Percentiles rank a stretch among this genome's conserved stretches.
These are phyloP conservation scores for Exophiala dermatitidis DNA, from an alignment of 2,329 filamentous ascomycete genomes.

Conservation along the genomic window DNA sequence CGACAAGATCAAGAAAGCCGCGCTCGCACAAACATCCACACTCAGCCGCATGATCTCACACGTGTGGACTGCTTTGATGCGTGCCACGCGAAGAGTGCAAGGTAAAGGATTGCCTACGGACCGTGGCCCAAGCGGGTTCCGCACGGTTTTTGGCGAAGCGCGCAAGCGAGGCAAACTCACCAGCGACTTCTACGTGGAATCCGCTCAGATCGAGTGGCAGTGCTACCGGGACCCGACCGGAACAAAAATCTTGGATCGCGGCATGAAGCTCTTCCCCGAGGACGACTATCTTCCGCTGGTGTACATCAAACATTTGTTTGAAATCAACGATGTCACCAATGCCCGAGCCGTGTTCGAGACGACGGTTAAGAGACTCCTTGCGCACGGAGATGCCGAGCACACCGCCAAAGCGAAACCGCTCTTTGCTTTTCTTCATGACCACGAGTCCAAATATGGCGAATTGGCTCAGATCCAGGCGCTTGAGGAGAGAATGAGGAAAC, in stretches of 20 bases:
- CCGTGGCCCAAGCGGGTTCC: slow-evolving; percentile 57
- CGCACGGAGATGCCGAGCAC: slow-evolving; percentile 59
- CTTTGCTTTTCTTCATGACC: slow-evolving; percentile 88
- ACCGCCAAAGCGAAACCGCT: slow-evolving; percentile 71
- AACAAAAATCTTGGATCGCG: slow-evolving; percentile 91
- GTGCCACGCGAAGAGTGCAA: slow-evolving; percentile 88
- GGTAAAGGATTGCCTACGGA: slow-evolving; percentile 69
- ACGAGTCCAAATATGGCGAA: slow-evolving; percentile 91
- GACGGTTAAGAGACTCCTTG: slow-evolving; percentile 71
- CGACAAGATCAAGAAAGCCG: slow-evolving; percentile 55
- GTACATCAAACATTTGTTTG: slow-evolving; percentile 90
- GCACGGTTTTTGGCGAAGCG: slow-evolving; percentile 83
- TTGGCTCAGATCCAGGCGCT: slow-evolving; percentile 82
- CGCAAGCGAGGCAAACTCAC: slow-evolving; percentile 79
- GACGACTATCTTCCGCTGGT: slow-evolving; percentile 91
- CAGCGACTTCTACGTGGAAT: slow-evolving; percentile 90
- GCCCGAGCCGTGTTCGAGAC: slow-evolving; percentile 94
- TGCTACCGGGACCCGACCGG: slow-evolving; percentile 92
- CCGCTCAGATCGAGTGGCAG: slow-evolving; percentile 86
- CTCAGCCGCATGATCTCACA: slow-evolving; percentile 83
- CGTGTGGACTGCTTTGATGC: slow-evolving; percentile 89
- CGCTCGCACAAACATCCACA: slow-evolving; percentile 63
- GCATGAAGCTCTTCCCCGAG: slow-evolving; percentile 85
- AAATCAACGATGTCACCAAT: slow-evolving; percentile 89
- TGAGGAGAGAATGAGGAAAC: slow-evolving; percentile 83